Base-by-base conservation (phyloP, 148 eudicot species). In the Rhododendron griersonianum region DNA sequence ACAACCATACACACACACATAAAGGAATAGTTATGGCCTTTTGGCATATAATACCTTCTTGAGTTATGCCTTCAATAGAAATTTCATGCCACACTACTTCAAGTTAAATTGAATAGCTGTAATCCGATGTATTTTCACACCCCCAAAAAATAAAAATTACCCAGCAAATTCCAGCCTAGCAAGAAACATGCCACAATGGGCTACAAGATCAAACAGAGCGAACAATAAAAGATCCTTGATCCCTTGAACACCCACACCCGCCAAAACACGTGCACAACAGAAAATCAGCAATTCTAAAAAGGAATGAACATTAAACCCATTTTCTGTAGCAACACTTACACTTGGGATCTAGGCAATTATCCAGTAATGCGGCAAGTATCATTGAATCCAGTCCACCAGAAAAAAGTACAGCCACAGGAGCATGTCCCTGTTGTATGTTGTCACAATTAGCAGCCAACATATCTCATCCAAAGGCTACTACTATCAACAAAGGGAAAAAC, bases 321-420 rank as follows among this genome's bases (percentile, higher is more conserved):
- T n/a, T 83, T 59, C 79, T 15, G 14, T 1, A 19, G 59, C 53
- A 84, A 84, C 28, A 89, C 97, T 87, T 89, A 95, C 99, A 95
- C 89, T 78, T 92, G 79, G 94, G 67, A 87, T 92, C 98, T 63
- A 97, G 87, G 90, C 98, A 94, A 65, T 94, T 93, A 88, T 97
- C 93, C 84, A 97, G 90, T 89, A 97, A 84, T 53, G 98, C 98
- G 69, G 99, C 95, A 83, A 97, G 91, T 87, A 97, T 97, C 99
- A 97, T 97, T 33, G 98, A 95, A 89, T 97, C 99, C 84, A 97
- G 82, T 85, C 98, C 99, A 86, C 99, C 99, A 74, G 98, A 97
- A 88, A 94, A 97, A 44, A 97, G 98, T 82, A 97, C 94, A 83
- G 98, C 98, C 82, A 96, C 92, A 25, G 99, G 99, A 87, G 93